Conservation (phyloP, 345 rosid genomes). For the Citrus cavaleriei region DNA sequence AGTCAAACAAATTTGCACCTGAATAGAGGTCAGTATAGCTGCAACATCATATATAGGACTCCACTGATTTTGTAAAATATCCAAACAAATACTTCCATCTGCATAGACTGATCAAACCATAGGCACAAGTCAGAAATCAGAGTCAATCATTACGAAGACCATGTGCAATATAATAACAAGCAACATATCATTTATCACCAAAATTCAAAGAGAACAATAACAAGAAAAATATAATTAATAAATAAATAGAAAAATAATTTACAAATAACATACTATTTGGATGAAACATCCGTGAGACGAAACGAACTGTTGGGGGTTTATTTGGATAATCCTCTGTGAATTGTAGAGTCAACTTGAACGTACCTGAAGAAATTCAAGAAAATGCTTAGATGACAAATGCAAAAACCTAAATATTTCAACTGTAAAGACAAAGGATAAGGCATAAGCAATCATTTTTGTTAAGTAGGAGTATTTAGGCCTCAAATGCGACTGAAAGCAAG, state of each 20-base stretch:
- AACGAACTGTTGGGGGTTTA: slow-evolving; percentile 62
- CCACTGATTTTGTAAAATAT: slow-evolving; percentile 96
- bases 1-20: slow-evolving; percentile 35
- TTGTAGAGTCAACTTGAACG: slow-evolving; percentile 65
- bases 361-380: slow-evolving; percentile 33
- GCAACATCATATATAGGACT: slow-evolving; percentile 96
- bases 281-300: slow-evolving; percentile 66
- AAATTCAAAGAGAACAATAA: neutral
- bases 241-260: neutral
- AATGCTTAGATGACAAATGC: neutral
- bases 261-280: slow-evolving; percentile 52
- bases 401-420: neutral
- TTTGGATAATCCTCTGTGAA: slow-evolving; percentile 67
- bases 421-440: neutral
- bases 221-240: neutral
- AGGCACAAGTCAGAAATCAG: neutral
- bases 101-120: slow-evolving; percentile 62
- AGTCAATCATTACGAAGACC: neutral
- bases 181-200: neutral
- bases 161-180: neutral
- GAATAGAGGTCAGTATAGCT: slow-evolving; percentile 93
- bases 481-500: neutral
- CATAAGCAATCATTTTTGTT: neutral
- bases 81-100: slow-evolving; percentile 95
- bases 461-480: neutral